phyloP scores from a whole-genome alignment of 2,329 filamentous ascomycete species.

The Chaetomium strumarium region DNA sequence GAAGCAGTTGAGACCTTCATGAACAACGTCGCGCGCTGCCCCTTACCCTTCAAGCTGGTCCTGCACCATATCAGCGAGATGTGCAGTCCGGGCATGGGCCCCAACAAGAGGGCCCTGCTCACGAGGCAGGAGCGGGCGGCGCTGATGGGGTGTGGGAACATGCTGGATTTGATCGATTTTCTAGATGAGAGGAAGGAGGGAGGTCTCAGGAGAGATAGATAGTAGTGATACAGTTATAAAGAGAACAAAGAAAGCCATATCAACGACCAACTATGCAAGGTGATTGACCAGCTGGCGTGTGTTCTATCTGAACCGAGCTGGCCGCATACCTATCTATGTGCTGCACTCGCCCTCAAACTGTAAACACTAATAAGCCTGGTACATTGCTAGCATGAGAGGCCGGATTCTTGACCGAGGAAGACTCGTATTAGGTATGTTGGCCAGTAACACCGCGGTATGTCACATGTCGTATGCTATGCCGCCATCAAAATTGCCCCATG shows the following conservation, averaged over 20 bases:
- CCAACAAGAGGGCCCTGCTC: constrained; percentile 47
- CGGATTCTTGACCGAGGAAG: no score
- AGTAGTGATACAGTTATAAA: not conserved
- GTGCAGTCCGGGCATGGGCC: constrained; percentile 51
- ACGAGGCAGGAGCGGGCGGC: constrained; percentile 49
- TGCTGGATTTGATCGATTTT: constrained; percentile 56
- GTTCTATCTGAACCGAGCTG: no score
- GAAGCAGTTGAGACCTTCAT: constrained; percentile 59
- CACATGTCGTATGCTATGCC: no score
- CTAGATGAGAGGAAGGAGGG: constrained; percentile 43
- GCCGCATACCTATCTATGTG: no score
- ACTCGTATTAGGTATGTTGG: no score
- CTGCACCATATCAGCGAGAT: constrained; percentile 64
- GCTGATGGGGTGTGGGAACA: constrained; percentile 45
- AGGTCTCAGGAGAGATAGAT: constrained; percentile 1
- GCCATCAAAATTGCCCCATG: not conserved
- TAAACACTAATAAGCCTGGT: no score
- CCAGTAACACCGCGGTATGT: no score
- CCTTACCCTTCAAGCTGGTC: constrained; percentile 57
- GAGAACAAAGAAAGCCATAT: not conserved
- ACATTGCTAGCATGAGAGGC: no score
- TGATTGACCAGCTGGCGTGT: no score
- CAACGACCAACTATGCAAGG: not conserved
- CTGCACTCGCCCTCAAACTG: no score
- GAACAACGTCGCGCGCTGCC: constrained; percentile 48